Percentiles rank a stretch among this genome's conserved stretches.
phyloP scores from a whole-genome alignment of 371 early-diverging fungal genomes.

The Syncephalastrum sp. region DNA sequence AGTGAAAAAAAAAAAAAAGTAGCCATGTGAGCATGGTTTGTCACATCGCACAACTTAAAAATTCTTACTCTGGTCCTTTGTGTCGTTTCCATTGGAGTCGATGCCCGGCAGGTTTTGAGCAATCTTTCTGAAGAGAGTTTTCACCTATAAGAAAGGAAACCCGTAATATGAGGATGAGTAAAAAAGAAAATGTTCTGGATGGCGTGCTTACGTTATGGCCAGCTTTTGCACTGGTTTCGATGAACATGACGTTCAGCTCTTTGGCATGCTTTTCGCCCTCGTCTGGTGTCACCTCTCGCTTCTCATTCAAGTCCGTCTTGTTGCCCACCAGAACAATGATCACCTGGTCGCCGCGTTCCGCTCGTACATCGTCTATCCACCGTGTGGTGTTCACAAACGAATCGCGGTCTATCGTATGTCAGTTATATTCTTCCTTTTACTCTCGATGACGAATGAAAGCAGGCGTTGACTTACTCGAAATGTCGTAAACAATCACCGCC shows the following conservation, averaged over 20 bases:
- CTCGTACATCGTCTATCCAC: constrained; percentile 99
- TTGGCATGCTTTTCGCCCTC: constrained; percentile 96
- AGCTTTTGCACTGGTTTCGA: constrained; percentile 96
- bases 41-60: background rate
- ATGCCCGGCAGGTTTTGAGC: constrained; percentile 93
- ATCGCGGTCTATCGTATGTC: constrained; percentile 64
- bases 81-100: constrained; percentile 58
- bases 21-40: background rate
- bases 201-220: constrained; percentile 75
- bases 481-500: constrained; percentile 97
- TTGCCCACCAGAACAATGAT: constrained; percentile 99
- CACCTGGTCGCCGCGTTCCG: constrained; percentile 95
- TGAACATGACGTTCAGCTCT: constrained; percentile 94
- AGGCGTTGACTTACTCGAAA: constrained; percentile 65
- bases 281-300: constrained; percentile 93
- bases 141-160: constrained; percentile 46
- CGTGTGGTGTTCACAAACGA: constrained; percentile 94
- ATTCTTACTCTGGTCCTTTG: constrained; percentile 37
- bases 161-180: background rate
- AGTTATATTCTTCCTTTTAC: background rate
- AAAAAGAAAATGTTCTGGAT: background rate
- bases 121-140: constrained; percentile 93
- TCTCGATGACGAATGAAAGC: background rate
- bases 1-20: background rate
- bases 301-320: constrained; percentile 96